Evolutionary conservation across 2,329 filamentous ascomycete genomes (phyloP).

Genomic region (Ascochyta rabiei): DNA sequence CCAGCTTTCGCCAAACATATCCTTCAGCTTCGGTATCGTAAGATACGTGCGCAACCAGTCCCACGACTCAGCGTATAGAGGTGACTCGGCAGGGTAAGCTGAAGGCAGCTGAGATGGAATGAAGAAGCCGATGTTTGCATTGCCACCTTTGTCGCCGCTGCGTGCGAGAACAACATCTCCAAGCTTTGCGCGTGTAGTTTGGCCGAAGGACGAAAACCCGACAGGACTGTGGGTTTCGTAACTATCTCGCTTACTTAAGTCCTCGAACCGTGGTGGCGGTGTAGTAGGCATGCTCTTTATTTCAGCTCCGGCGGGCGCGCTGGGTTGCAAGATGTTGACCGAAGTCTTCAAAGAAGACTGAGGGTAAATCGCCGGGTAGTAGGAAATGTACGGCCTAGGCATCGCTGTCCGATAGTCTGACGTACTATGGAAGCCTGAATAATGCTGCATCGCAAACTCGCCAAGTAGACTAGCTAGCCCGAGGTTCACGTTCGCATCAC

Average conservation of each 20-base stretch:
- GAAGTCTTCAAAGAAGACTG: constrained; percentile 36
- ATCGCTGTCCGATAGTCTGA: constrained; percentile 38
- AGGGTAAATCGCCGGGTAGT: constrained; percentile 39
- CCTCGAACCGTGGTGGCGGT: constrained; percentile 24
- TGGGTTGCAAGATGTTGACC: constrained; percentile 42
- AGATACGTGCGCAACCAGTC: constrained; percentile 42
- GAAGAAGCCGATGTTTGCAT: constrained; percentile 48
- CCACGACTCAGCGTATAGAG: constrained; percentile 35
- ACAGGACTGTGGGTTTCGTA: constrained; percentile 46
- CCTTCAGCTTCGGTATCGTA: constrained; percentile 33
- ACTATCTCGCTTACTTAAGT: constrained; percentile 25
- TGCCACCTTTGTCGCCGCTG: constrained; percentile 48
- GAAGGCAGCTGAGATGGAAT: constrained; percentile 40
- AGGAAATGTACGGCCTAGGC: constrained; percentile 41
- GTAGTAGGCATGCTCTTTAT: constrained; percentile 19
- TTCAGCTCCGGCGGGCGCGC: not conserved
- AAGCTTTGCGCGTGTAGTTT: constrained; percentile 33
- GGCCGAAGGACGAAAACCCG: constrained; percentile 29
- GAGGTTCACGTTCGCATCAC: constrained; percentile 27
- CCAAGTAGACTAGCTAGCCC: constrained; percentile 28
- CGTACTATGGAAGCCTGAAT: constrained; percentile 40
- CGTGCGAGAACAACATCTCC: constrained; percentile 54
- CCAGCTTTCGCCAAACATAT: constrained; percentile 38
- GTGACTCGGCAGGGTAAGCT: constrained; percentile 26
- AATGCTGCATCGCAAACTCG: constrained; percentile 42